Evolutionary conservation across 2,329 filamentous ascomycete species (phyloP).

Genomic region (Aureobasidium sp.): DNA sequence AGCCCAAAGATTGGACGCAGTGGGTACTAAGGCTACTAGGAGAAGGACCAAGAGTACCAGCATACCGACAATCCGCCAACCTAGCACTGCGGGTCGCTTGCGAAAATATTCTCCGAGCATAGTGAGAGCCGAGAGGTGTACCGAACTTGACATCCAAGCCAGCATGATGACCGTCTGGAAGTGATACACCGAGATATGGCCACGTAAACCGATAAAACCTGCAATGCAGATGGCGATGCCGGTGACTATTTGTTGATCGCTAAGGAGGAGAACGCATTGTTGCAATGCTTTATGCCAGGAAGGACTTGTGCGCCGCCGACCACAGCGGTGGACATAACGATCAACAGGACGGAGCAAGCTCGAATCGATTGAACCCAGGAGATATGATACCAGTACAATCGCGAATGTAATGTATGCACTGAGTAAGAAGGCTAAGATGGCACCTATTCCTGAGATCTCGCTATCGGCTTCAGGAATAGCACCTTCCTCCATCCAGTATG

Average conservation of each 20-base stretch:
- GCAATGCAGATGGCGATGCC: background rate
- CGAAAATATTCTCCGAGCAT: background rate
- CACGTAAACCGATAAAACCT: constrained; percentile 10
- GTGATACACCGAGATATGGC: constrained; percentile 17
- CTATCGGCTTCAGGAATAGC: constrained; percentile 13
- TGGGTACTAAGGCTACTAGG: background rate
- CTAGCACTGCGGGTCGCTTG: background rate
- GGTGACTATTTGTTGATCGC: background rate
- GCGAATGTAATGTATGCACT: constrained; percentile 17
- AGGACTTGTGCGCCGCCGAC: background rate
- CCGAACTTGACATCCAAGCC: constrained; percentile 22
- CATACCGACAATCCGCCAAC: constrained; percentile 15
- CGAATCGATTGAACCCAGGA: background rate
- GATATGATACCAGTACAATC: constrained; percentile 15
- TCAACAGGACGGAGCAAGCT: constrained; percentile 15
- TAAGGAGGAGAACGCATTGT: background rate
- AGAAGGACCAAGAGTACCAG: too few species aligned
- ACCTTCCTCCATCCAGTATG: background rate
- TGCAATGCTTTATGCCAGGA: background rate
- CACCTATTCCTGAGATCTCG: constrained; percentile 18
- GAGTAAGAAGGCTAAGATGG: constrained; percentile 17
- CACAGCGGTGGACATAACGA: background rate
- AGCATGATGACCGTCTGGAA: constrained; percentile 22
- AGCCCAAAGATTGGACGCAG: constrained; percentile 14
- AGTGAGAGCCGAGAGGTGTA: constrained; percentile 18